Base-by-base conservation (phyloP, 73 alveolate genomes). In the Paramecium primaurelia region DNA sequence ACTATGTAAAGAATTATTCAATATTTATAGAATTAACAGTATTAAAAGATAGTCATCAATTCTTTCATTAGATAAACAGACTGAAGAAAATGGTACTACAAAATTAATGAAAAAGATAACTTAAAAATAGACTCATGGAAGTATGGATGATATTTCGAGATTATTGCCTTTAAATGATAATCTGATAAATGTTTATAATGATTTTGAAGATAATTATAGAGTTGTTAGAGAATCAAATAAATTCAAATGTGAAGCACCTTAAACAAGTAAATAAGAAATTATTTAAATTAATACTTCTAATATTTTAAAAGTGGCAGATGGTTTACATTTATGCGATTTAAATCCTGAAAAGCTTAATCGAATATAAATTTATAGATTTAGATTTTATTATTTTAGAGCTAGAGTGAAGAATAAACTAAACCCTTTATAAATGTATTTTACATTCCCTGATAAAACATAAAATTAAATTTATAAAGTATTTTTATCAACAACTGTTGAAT, bases 401-500 rank as follows among this genome's bases (percentile, higher is more conserved):
- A 80, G 54, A 49, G n/a, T 80, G 71, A 28, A 80, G 10, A 42
- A 25, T 16, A 80, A 49, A 20, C 26, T 45, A 20, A 42, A 32
- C 32, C 91, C 91, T 16, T 12, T 80, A 10, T 20, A 80, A 49
- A 80, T 80, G 1, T 80, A 38, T 80, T 80, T 45, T 44, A 80
- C 36, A 22, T 80, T 34, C 11, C 77, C 91, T 1, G 77, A 42
- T 26, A 45, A 80, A 80, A 28, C 30, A 20, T 10, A 45, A 80
- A 45, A 34, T n/a, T 12, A 28, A 0, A 80, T 32, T n/a, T 44
- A 42, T 7, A 80, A 47, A 49, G 51, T 80, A 9, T 80, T 80
- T 49, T n/a, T 80, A 80, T 80, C 91, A n/a, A 80, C 91, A 0
- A 45, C 20, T 16, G 71, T 44, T 28, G 77, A 80, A 44, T 80